Evolutionary conservation across 257 asterid genomes (phyloP).

Genomic region (Przewalskia tangutica): DNA sequence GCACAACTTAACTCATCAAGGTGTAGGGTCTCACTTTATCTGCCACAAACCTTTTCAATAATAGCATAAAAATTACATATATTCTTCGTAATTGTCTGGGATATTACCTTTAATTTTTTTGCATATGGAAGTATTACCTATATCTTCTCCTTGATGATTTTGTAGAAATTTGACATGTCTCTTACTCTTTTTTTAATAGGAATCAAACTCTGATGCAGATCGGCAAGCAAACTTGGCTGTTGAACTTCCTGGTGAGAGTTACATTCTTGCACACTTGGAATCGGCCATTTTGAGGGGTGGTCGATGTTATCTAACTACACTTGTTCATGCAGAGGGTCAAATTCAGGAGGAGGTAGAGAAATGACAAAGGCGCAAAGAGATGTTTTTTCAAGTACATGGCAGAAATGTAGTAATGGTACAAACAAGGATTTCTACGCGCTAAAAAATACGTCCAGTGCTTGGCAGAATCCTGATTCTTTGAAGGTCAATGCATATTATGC

Average conservation of each 20-base stretch:
- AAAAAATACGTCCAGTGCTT: neutral
- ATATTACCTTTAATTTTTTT: neutral
- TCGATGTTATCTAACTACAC: neutral
- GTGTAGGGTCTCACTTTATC: neutral
- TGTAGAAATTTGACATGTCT: neutral
- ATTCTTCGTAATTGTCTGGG: neutral
- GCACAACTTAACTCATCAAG: neutral
- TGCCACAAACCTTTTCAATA: neutral
- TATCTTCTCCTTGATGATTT: neutral
- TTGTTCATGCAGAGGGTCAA: slow-evolving; percentile 50
- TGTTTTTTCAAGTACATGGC: neutral
- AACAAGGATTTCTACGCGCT: neutral
- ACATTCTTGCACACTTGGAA: neutral
- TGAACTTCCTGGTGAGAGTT: slow-evolving; percentile 59
- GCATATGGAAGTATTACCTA: neutral
- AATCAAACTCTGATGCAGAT: slow-evolving; percentile 88
- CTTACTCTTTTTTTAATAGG: slow-evolving; percentile 24
- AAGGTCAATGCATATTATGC: neutral
- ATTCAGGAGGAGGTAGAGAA: slow-evolving; percentile 59
- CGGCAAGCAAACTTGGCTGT: slow-evolving; percentile 86
- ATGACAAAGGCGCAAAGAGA: slow-evolving; percentile 9
- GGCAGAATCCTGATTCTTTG: neutral
- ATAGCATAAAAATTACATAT: neutral
- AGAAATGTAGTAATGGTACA: neutral
- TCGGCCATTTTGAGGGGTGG: neutral